A percentile compares a stretch with the other conserved stretches of the same genome.
Conservation (phyloP, 2,329 filamentous ascomycete species). For the Aschersonia sp. region DNA sequence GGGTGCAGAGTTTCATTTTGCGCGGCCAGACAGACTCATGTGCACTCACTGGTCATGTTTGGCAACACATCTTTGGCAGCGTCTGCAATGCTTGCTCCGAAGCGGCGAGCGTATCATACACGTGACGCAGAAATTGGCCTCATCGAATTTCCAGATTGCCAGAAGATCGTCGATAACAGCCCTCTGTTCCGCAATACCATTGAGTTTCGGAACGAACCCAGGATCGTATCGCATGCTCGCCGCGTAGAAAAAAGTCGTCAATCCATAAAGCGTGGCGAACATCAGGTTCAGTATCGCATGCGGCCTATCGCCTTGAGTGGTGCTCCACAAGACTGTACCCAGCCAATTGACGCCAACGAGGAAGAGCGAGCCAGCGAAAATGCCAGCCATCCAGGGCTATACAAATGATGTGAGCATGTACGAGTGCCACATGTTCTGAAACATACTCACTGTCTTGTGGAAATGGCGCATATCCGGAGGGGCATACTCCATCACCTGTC, state of each 20-base stretch:
- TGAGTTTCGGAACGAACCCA: conserved; percentile 82
- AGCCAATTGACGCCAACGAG: conserved; percentile 67
- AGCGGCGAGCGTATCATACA: conserved; percentile 92
- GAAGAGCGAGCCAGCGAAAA: conserved; percentile 80
- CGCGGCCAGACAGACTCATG: too few relatives aligned
- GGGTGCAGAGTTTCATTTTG: too few relatives aligned
- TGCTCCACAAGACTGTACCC: conserved; percentile 49
- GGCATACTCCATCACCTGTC: conserved; percentile 66
- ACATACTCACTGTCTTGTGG: conserved; percentile 61
- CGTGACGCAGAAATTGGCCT: conserved; percentile 80
- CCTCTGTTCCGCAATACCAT: conserved; percentile 80
- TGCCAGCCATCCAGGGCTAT: conserved; percentile 81
- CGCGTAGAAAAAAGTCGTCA: conserved; percentile 77
- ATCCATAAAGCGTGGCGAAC: conserved; percentile 48
- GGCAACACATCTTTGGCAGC: conserved; percentile 83
- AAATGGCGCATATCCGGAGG: conserved; percentile 80
- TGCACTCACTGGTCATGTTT: conserved; percentile 82
- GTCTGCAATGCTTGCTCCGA: conserved; percentile 88
- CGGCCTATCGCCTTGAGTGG: conserved; percentile 14
- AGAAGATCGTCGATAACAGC: conserved; percentile 79
- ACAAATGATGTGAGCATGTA: not conserved
- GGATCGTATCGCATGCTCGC: conserved; percentile 79
- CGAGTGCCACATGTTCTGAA: not conserved
- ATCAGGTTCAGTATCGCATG: conserved; percentile 66
- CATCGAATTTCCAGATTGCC: conserved; percentile 77